Evolutionary conservation across 1,284 basidiomycete species (phyloP).

Genomic region (Xerocomus cyaneibrunnescens): DNA sequence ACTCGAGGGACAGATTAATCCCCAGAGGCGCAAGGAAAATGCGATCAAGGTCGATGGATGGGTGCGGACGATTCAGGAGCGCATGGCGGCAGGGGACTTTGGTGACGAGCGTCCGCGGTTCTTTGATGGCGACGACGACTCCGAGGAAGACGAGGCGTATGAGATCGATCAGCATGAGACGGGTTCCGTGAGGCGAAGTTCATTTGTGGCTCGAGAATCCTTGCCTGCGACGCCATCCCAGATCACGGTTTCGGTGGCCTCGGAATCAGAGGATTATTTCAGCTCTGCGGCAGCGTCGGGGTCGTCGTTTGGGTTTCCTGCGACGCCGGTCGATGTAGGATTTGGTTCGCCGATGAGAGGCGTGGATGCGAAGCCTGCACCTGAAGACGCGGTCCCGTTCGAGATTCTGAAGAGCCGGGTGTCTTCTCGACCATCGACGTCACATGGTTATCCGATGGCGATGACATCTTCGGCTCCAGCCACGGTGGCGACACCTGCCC

Average conservation of each 20-base stretch:
- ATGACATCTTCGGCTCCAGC: constrained; percentile 10
- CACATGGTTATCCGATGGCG: constrained; percentile 30
- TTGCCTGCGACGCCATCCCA: constrained; percentile 23
- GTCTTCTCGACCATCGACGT: constrained; percentile 39
- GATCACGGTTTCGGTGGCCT: constrained; percentile 22
- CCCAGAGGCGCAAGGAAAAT: constrained; percentile 64
- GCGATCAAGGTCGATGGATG: constrained; percentile 77
- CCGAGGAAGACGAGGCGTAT: constrained; percentile 40
- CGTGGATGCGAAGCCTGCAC: constrained; percentile 48
- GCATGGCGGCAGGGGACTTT: constrained; percentile 61
- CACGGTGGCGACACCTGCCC: background rate
- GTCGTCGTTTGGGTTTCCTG: constrained; percentile 16
- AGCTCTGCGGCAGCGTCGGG: constrained; percentile 20
- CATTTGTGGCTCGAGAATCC: constrained; percentile 5
- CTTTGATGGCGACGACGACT: constrained; percentile 42
- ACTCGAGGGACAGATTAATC: constrained; percentile 82
- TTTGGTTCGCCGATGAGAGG: constrained; percentile 35
- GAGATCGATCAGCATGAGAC: constrained; percentile 40
- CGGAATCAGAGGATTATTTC: constrained; percentile 28
- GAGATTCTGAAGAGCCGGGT: constrained; percentile 67
- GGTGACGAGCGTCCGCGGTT: constrained; percentile 53
- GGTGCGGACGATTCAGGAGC: constrained; percentile 70
- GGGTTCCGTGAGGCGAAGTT: constrained; percentile 19
- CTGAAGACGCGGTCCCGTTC: constrained; percentile 61
- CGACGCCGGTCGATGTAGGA: constrained; percentile 16